phyloP scores from a whole-genome alignment of 2,329 filamentous ascomycete species.

The Fusarium vanettenii region DNA sequence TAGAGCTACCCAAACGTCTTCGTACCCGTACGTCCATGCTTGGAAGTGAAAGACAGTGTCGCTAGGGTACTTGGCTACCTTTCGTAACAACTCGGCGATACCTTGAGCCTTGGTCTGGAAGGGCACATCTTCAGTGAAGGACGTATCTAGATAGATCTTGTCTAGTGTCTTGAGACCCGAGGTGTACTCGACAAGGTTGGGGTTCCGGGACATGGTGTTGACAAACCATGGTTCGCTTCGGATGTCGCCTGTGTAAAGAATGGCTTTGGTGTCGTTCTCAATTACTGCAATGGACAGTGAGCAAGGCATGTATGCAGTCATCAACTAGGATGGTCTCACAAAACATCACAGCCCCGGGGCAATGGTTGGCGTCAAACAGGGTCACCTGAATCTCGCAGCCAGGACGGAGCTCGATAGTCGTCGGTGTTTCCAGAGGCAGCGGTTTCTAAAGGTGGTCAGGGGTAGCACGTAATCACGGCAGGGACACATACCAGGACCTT shows the following conservation, averaged over 20 bases:
- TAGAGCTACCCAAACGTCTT: conserved; percentile 89
- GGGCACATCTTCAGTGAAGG: conserved; percentile 64
- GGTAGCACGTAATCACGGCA: accelerated
- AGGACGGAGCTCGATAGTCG: conserved; percentile 77
- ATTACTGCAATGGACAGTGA: conserved; percentile 64
- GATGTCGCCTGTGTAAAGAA: conserved; percentile 91
- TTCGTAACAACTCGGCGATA: conserved; percentile 76
- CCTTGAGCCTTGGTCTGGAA: conserved; percentile 79
- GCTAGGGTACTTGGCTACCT: conserved; percentile 74
- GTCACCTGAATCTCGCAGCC: conserved; percentile 80
- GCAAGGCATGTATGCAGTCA: not conserved
- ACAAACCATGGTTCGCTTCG: conserved; percentile 90
- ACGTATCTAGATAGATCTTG: conserved; percentile 90
- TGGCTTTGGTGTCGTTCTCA: conserved; percentile 76
- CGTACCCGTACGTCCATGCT: conserved; percentile 90
- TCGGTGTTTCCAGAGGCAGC: conserved; percentile 85
- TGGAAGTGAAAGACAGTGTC: conserved; percentile 87
- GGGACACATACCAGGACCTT: conserved; percentile 67
- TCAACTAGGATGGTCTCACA: conserved; percentile 52
- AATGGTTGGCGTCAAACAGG: conserved; percentile 92
- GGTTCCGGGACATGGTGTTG: conserved; percentile 76
- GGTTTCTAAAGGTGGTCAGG: conserved; percentile 66
- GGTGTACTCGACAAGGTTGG: conserved; percentile 79
- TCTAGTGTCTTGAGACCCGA: conserved; percentile 75
- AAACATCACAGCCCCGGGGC: conserved; percentile 91